Evolutionary conservation across 768 basidiomycete species (phyloP).

Genomic region (Mrakia blollopis): DNA sequence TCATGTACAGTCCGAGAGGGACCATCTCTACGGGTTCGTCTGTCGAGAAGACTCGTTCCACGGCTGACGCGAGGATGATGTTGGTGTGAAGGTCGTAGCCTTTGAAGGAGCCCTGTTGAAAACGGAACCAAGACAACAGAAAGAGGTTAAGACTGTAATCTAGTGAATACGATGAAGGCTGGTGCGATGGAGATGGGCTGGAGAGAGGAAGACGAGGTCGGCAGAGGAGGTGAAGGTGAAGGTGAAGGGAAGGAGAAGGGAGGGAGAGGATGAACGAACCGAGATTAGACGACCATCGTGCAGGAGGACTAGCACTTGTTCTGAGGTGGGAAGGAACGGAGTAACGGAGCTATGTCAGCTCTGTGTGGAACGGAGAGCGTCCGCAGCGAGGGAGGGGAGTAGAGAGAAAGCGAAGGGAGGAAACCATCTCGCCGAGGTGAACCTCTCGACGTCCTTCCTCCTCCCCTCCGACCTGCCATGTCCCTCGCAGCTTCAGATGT

Average conservation of each 20-base stretch:
- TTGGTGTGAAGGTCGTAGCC: slow-evolving; percentile 96
- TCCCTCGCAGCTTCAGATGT: neutral
- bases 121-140: neutral
- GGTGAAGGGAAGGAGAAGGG: neutral
- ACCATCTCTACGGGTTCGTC: slow-evolving; percentile 94
- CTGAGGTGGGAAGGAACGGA: slow-evolving; percentile 46
- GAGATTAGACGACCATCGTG: slow-evolving; percentile 95
- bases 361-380: neutral
- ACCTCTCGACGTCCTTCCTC: neutral
- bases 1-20: slow-evolving; percentile 88
- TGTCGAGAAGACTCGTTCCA: slow-evolving; percentile 83
- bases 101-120: slow-evolving; percentile 70
- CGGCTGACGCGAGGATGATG: slow-evolving; percentile 87
- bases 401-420: neutral
- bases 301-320: slow-evolving; percentile 84
- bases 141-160: too few relatives aligned
- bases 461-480: neutral
- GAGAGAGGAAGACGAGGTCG: neutral
- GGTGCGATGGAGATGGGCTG: neutral
- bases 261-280: slow-evolving; percentile 52
- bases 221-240: neutral
- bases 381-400: neutral
- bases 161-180: too few relatives aligned
- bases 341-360: neutral
- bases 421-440: neutral